A percentile compares a stretch with the other conserved stretches of the same genome.
These are phyloP conservation scores for Caryocar brasiliense DNA, from an alignment of 441 rosid genomes.

Conservation along the genomic window DNA sequence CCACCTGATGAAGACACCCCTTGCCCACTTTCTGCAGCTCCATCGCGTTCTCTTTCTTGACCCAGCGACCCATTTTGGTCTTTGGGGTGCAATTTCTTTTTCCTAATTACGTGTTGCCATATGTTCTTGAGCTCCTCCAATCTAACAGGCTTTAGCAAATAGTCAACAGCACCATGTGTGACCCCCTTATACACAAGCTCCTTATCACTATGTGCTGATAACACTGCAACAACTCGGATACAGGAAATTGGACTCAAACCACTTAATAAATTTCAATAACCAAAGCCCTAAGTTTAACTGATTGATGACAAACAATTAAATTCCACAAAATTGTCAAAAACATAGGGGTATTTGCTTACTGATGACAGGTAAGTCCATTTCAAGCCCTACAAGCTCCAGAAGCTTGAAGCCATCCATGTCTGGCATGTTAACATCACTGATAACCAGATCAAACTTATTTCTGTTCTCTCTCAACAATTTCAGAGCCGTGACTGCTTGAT, in stretches of 20 bases:
- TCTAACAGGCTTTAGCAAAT: constrained; percentile 72
- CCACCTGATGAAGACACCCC: constrained; percentile 16
- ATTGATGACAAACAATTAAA: too few species aligned
- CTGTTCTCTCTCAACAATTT: constrained; percentile 74
- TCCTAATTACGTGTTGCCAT: constrained; percentile 94
- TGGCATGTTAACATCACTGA: constrained; percentile 98
- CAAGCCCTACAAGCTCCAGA: constrained; percentile 91
- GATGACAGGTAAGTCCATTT: constrained; percentile 97
- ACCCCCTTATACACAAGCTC: constrained; percentile 84
- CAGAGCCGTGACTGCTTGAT: constrained; percentile 63
- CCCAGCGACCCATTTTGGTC: constrained; percentile 24
- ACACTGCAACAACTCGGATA: constrained; percentile 43
- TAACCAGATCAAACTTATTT: constrained; percentile 67
- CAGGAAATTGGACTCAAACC: too few species aligned
- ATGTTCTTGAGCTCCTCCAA: constrained; percentile 81
- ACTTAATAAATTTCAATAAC: too few species aligned
- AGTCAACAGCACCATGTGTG: constrained; percentile 84
- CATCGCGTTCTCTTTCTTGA: constrained; percentile 27
- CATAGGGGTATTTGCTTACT: constrained; percentile 26
- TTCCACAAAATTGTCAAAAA: too few species aligned
- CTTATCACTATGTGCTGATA: constrained; percentile 70
- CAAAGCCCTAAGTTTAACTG: too few species aligned
- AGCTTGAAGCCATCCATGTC: constrained; percentile 96
- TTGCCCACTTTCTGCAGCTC: constrained; percentile 25
- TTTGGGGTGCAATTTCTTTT: constrained; percentile 36